Conservation (phyloP, 306 rosid species). For the Cicer bijugum region DNA sequence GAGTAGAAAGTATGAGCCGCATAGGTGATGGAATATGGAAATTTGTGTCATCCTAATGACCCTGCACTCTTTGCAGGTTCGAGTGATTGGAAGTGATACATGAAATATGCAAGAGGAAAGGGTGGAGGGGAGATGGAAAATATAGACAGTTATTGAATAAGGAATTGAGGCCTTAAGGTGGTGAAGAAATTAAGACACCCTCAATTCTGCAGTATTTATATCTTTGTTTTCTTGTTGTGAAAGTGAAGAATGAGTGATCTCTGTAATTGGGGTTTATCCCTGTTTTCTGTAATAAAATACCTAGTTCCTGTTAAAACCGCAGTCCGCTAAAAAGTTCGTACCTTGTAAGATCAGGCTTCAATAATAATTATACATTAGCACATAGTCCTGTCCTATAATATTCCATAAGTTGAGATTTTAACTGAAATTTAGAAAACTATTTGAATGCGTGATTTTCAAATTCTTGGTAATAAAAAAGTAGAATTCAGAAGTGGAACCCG, state of each 20-base stretch:
- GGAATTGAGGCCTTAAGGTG: neutral
- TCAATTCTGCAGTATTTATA: neutral
- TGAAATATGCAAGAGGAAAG: neutral
- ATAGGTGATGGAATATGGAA: neutral
- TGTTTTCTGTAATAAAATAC: neutral
- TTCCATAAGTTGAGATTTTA: conserved; percentile 18
- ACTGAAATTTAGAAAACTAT: conserved; percentile 4
- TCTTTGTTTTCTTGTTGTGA: neutral
- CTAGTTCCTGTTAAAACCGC: conserved; percentile 4
- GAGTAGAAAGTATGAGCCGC: neutral
- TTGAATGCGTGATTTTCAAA: conserved; percentile 26
- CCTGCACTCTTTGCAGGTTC: neutral
- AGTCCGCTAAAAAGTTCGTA: conserved; percentile 13
- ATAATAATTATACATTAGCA: conserved; percentile 3
- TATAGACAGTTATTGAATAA: neutral
- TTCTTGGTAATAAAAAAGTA: conserved; percentile 3
- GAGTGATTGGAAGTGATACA: neutral
- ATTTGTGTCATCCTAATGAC: neutral
- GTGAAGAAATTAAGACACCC: neutral
- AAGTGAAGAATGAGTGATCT: neutral
- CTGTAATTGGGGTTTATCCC: neutral
- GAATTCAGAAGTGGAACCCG: conserved; percentile 30
- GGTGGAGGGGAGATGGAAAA: neutral
- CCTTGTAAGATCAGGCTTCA: conserved; percentile 6
- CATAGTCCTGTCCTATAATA: neutral